Conservation (phyloP, 371 early-diverging fungal genomes). For the Mortierella sp. region DNA sequence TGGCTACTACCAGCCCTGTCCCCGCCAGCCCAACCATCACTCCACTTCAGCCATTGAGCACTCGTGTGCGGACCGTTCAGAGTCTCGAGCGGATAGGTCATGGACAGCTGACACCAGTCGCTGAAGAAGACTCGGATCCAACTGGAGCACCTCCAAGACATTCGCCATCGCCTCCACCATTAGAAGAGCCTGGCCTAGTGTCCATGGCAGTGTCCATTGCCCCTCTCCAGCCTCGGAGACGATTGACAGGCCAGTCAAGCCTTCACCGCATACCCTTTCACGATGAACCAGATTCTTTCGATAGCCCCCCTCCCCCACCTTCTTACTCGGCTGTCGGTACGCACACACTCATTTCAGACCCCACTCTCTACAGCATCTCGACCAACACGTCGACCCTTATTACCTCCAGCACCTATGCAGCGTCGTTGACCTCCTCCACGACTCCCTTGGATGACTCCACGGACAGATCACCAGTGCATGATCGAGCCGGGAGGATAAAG, state of each 20-base stretch:
- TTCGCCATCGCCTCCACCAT: too few species aligned
- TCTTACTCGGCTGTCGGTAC: conserved; percentile 22
- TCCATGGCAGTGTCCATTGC: too few species aligned
- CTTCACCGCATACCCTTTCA: background rate
- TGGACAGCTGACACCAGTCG: conserved; percentile 2
- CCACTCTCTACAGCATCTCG: background rate
- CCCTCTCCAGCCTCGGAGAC: too few species aligned
- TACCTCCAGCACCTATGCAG: too few species aligned
- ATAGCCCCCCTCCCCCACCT: conserved; percentile 16
- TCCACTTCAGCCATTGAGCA: background rate
- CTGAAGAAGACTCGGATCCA: conserved; percentile 1
- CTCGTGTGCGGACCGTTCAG: conserved; percentile 13
- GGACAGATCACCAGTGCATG: conserved; percentile 18
- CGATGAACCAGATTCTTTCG: conserved; percentile 13
- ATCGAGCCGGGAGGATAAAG: conserved; percentile 27
- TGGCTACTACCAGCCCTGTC: background rate
- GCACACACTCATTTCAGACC: background rate
- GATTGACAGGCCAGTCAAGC: too few species aligned
- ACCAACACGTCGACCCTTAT: too few species aligned
- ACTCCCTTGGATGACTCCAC: conserved; percentile 23
- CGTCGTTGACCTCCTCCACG: too few species aligned
- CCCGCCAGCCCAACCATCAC: background rate
- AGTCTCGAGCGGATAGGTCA: conserved; percentile 17
- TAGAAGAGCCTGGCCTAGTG: too few species aligned
- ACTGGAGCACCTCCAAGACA: too few species aligned